A percentile compares a stretch with the other conserved stretches of the same genome.
Conservation (phyloP, 305 asterid genomes). For the Andrographis paniculata region DNA sequence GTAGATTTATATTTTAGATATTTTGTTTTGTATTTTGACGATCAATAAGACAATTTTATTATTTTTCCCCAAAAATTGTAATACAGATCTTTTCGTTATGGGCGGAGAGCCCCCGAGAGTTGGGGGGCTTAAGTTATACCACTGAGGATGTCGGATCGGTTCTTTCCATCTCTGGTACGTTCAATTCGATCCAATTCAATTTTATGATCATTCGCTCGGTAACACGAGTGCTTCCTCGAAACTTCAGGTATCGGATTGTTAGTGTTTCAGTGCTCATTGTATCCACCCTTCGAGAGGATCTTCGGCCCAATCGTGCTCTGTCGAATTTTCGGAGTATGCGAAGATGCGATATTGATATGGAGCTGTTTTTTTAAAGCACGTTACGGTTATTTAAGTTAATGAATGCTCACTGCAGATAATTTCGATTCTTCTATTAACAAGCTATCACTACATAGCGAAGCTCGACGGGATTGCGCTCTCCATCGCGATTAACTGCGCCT, state of each 20-base stretch:
- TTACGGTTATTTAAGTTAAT: neutral
- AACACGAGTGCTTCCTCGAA: slow-evolving; percentile 2
- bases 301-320: slow-evolving; percentile 57
- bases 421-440: slow-evolving; percentile 58
- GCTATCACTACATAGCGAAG: slow-evolving; percentile 78
- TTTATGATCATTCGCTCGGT: neutral
- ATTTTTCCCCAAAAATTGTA: too few species aligned
- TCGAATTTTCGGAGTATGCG: slow-evolving; percentile 63
- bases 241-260: slow-evolving; percentile 82
- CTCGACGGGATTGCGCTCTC: slow-evolving; percentile 60
- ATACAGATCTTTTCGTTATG: slow-evolving; percentile 91
- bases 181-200: neutral
- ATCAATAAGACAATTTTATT: too few species aligned
- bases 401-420: slow-evolving; percentile 35
- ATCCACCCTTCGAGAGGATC: slow-evolving; percentile 48
- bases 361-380: neutral
- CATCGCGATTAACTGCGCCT: slow-evolving; percentile 45
- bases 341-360: neutral
- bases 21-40: neutral
- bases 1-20: neutral
- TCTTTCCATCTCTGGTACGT: slow-evolving; percentile 68
- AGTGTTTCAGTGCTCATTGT: slow-evolving; percentile 54
- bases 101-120: slow-evolving; percentile 88
- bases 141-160: slow-evolving; percentile 72
- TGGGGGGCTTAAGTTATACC: slow-evolving; percentile 78